These are phyloP conservation scores for Cocos nucifera DNA, from an alignment of 176 grass and related monocot species.

Conservation along the genomic window DNA sequence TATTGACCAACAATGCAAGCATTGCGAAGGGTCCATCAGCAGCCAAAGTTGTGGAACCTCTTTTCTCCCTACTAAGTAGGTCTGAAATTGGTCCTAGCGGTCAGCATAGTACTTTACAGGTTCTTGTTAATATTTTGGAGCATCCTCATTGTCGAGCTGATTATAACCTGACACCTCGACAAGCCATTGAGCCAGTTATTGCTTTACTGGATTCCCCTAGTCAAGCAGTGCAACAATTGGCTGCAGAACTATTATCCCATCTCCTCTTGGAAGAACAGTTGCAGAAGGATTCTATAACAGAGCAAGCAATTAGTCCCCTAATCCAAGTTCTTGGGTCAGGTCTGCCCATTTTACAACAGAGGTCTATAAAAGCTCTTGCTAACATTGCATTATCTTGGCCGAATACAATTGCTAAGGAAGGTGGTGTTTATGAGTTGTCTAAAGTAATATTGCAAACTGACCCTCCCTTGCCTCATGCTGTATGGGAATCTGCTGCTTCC, in stretches of 20 bases:
- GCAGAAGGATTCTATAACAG: slow-evolving; percentile 78
- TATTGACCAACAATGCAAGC: slow-evolving; percentile 96
- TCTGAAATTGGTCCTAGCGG: slow-evolving; percentile 76
- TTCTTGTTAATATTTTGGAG: slow-evolving; percentile 99
- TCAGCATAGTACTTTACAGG: slow-evolving; percentile 93
- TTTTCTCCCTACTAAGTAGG: slow-evolving; percentile 84
- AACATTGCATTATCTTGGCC: slow-evolving; percentile 88
- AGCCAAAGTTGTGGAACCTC: slow-evolving; percentile 86
- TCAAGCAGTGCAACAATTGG: slow-evolving; percentile 91
- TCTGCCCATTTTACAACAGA: slow-evolving; percentile 80
- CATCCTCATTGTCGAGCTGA: slow-evolving; percentile 85
- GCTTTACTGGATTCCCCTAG: slow-evolving; percentile 73
- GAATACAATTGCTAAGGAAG: slow-evolving; percentile 98
- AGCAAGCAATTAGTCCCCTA: slow-evolving; percentile 82
- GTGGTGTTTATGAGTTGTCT: slow-evolving; percentile 92
- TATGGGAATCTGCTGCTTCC: slow-evolving; percentile 98
- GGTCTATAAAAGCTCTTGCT: slow-evolving; percentile 91
- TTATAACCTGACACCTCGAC: slow-evolving; percentile 73
- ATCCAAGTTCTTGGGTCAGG: slow-evolving; percentile 93
- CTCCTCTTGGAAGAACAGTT: slow-evolving; percentile 97
- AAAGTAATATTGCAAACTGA: slow-evolving; percentile 93
- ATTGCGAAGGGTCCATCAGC: slow-evolving; percentile 95
- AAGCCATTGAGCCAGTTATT: slow-evolving; percentile 86
- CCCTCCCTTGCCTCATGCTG: slow-evolving; percentile 81
- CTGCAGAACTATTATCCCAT: slow-evolving; percentile 87